Base-by-base conservation (phyloP, 352 stramenopile species). In the Phytophthora megakarya region DNA sequence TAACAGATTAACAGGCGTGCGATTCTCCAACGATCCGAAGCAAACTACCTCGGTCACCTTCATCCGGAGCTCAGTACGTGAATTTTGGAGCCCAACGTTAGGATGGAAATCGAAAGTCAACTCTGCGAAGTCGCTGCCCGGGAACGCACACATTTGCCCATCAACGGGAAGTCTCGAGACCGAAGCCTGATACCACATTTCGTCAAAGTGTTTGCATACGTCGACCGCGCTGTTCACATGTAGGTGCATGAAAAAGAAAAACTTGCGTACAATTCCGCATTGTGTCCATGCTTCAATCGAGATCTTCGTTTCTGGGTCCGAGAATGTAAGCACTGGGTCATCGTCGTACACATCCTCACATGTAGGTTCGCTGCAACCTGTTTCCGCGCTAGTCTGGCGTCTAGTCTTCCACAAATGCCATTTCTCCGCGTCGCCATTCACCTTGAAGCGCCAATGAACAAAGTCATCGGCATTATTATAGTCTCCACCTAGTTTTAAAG, bases 391-490 rank as follows among this genome's bases (percentile, higher is more conserved):
- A 21, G 62, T 66, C 51, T 66, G 42, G 10, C 55, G 43, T 26
- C 50, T 56, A 3, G 63, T 72, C 30, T 84, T 69, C 72, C 75
- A 88, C 16, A 87, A 52, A 22, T 75, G 72, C 76, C 78, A 86
- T 21, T 77, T 73, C 35, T 68, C 61, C 16, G 39, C 48, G 21
- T 73, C 63, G 33, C 70, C 76, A 1, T 67, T 55, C 44, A 93
- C 61, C 52, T 75, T 75, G 64, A 85, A 90, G 35, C 81, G 80
- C 84, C 84, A 92, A 58, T 81, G 78, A 12, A 89, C 75, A 28
- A 73, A 87, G 18, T 71, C 32, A 18, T 73, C 65, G 1, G 67
- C 51, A 23, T 76, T 47, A 3, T 32, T 47, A 3, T 32, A 37
- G 1, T 42, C 32, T 9, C 49, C 46, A 3, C 65, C 60, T 1